Percentiles rank a stretch among this genome's conserved stretches.
Conservation (phyloP, 495 filamentous ascomycete genomes). For the Neurospora pannonica region DNA sequence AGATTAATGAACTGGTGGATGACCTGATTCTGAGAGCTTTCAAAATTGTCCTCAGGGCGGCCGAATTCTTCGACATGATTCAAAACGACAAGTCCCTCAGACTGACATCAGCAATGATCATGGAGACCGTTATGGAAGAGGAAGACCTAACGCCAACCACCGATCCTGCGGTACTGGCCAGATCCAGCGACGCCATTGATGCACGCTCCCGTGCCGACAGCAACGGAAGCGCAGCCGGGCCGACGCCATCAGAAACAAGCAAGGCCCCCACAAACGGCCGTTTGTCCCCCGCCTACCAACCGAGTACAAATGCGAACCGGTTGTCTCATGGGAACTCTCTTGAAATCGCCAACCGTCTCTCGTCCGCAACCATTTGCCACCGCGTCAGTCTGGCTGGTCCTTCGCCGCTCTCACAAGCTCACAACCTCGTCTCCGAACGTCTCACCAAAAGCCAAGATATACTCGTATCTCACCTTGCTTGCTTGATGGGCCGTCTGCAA, state of each 20-base stretch:
- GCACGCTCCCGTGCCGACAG: slow-evolving; percentile 28
- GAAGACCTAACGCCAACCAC: slow-evolving; percentile 60
- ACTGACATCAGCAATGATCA: slow-evolving; percentile 43
- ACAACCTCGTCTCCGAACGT: slow-evolving; percentile 48
- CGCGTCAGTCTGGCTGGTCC: slow-evolving; percentile 41
- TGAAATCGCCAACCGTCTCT: slow-evolving; percentile 27
- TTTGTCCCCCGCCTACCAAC: slow-evolving; percentile 30
- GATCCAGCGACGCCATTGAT: slow-evolving; percentile 19
- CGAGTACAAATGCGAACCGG: slow-evolving; percentile 28
- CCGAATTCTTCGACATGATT: slow-evolving; percentile 86
- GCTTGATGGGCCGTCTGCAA: slow-evolving; percentile 83
- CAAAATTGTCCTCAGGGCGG: slow-evolving; percentile 83
- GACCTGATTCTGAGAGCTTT: slow-evolving; percentile 91
- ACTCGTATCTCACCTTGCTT: slow-evolving; percentile 80
- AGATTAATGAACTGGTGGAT: slow-evolving; percentile 70
- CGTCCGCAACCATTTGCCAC: slow-evolving; percentile 41
- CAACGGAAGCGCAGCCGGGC: slow-evolving; percentile 19
- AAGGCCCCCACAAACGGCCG: slow-evolving; percentile 29
- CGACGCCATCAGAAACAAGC: slow-evolving; percentile 17
- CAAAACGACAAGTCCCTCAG: slow-evolving; percentile 52
- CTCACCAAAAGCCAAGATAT: slow-evolving; percentile 71
- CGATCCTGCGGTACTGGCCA: slow-evolving; percentile 40
- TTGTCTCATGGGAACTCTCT: slow-evolving; percentile 25
- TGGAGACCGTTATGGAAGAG: slow-evolving; percentile 54
- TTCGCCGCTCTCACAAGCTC: slow-evolving; percentile 31